Evolutionary conservation across 2,329 filamentous ascomycete genomes (phyloP), one percentile per base, ranked within the genome.

Genomic region (Endocalyx cinctus): DNA sequence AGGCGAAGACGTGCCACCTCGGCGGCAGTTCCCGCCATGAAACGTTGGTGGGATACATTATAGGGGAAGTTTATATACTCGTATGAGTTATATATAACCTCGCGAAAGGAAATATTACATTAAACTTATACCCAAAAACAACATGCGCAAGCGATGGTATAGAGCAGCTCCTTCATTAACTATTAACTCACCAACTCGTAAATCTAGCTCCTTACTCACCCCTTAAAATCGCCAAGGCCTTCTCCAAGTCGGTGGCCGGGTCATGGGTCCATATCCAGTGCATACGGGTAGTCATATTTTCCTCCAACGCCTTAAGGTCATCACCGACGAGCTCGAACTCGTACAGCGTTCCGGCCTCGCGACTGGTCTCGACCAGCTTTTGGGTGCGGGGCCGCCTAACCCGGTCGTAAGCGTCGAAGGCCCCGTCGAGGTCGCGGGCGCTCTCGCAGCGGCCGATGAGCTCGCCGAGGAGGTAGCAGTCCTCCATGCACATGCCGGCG

Each of bases 401-500:
- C 8, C 51, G 54, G 41, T 79, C 72, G 27, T 72, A 79, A 0
- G 64, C 65, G n/a, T 57, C 55, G 28, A 79, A 75, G 0, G 61
- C 74, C 0, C 56, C 58, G 5, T 62, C 52, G 0, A 72, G 50
- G 6, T 69, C 60, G 0, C 46, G 36, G 0, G 45, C 38, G 0
- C 41, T 52, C 0, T 42, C 45, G 0, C 61, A 59, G 20, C 69
- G 59, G 1, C 61, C 64, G 0, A 80, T 55, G 0, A 79, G 48
- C 4, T 64, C 59, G 0, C 66, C 62, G 2, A 54, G 43, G 8
- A 52, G 33, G n/a, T 42, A 47, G 37, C 42, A 41, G 37, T 78
- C 73, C 42, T 77, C 72, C 36, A 81, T 70, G 2, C 70, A 73
- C 46, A 79, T 67, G 2, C 72, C 74, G 0, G 72, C 69, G 3